A percentile compares a stretch with the other conserved stretches of the same genome.
Conservation (phyloP, 2,329 filamentous ascomycete genomes). For the Coniella vitis region DNA sequence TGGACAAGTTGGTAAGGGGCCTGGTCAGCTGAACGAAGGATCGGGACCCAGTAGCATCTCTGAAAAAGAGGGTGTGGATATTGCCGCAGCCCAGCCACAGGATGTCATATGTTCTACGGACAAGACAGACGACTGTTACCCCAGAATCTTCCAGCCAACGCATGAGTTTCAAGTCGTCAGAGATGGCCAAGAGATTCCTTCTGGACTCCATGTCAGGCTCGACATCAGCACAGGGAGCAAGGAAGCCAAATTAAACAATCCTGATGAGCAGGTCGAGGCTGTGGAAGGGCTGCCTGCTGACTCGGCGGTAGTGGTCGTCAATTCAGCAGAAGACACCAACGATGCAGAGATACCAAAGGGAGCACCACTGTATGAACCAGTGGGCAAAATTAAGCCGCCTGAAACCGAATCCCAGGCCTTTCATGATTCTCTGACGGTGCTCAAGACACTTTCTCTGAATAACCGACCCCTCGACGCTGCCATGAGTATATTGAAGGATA, state of each 20-base stretch:
- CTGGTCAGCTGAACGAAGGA: neutral
- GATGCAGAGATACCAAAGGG: constrained; percentile 35
- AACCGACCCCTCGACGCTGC: constrained; percentile 38
- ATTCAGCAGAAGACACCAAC: constrained; percentile 37
- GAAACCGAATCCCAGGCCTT: constrained; percentile 34
- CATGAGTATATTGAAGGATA: constrained; percentile 52
- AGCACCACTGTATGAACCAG: constrained; percentile 50
- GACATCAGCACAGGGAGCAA: constrained; percentile 57
- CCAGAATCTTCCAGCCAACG: constrained; percentile 56
- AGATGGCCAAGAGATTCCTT: constrained; percentile 58
- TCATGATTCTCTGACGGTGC: constrained; percentile 38
- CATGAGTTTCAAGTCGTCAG: constrained; percentile 57
- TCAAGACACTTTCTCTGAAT: constrained; percentile 32
- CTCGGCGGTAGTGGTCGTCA: constrained; percentile 46
- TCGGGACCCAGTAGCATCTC: neutral
- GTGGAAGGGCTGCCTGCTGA: constrained; percentile 47
- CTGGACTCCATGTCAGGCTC: constrained; percentile 59
- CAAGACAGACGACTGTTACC: constrained; percentile 57
- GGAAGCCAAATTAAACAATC: constrained; percentile 60
- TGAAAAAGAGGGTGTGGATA: no score
- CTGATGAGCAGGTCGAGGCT: constrained; percentile 40
- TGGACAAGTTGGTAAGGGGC: neutral
- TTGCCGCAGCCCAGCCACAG: neutral
- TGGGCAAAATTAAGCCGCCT: constrained; percentile 51
- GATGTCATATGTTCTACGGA: constrained; percentile 60